Conservation (phyloP, 192 early-diverging fungal species). For the Coemansia sp. region DNA sequence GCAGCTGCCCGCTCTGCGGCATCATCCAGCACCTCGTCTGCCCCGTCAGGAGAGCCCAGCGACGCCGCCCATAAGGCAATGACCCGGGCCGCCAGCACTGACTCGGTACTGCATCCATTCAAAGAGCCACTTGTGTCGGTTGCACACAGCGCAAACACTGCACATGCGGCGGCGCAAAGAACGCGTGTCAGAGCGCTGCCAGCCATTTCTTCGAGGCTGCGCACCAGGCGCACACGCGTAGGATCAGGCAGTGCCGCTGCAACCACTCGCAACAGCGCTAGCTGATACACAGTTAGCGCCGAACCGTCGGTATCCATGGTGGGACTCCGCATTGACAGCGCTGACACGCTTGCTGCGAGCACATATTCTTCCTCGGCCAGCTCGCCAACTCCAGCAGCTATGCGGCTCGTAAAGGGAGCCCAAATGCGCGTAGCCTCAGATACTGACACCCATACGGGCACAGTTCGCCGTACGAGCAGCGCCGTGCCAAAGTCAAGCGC, state of each 20-base stretch:
- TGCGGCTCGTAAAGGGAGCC: slow-evolving; percentile 16
- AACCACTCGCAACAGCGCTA: slow-evolving; percentile 15
- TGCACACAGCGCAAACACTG: slow-evolving; percentile 23
- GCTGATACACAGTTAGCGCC: background rate
- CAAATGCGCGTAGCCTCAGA: slow-evolving; percentile 18
- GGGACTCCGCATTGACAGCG: background rate
- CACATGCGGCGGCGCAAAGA: slow-evolving; percentile 12
- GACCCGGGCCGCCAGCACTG: slow-evolving; percentile 10
- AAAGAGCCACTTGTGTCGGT: background rate
- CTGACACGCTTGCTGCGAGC: background rate
- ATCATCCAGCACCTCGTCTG: slow-evolving; percentile 9
- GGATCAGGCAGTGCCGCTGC: slow-evolving; percentile 15
- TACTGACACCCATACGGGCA: slow-evolving; percentile 7
- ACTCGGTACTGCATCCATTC: background rate
- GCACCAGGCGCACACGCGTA: slow-evolving; percentile 12
- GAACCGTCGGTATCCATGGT: background rate
- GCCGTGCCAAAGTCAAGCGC: slow-evolving; percentile 20
- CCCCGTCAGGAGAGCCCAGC: background rate
- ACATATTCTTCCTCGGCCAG: background rate
- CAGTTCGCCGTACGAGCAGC: slow-evolving; percentile 19
- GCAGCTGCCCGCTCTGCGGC: slow-evolving; percentile 13
- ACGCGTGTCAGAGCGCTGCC: background rate
- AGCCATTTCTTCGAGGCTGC: background rate
- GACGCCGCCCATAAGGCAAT: slow-evolving; percentile 26
- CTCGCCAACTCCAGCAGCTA: background rate